Evolutionary conservation across 75 land plant species (phyloP), one percentile per base, ranked within the genome.

Genomic region (Selaginella moellendorffii): DNA sequence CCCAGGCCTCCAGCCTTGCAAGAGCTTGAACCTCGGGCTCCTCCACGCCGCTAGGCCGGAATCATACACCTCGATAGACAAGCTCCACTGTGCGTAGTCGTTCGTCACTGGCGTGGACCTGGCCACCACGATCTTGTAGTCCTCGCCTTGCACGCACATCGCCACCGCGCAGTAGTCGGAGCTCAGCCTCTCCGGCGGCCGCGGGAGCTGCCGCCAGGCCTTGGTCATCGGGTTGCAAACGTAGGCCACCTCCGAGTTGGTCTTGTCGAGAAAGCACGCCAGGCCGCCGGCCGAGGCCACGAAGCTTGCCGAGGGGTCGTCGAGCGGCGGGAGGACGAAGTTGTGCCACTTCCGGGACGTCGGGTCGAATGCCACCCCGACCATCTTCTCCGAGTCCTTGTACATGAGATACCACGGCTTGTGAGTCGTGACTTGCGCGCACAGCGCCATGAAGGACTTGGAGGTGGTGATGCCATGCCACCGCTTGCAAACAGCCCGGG

Each of bases 371-470:
- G 81, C 77, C 59, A 77, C 79, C 14, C 87, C 92, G 24, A 60
- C 54, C 1, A 78, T 54, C 2, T 78, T 74, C 54, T 82, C 79
- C 54, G 73, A 71, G 63, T 77, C 66, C 0, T 65, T 81, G 59
- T 81, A 87, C 87, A 87, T 87, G 56, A 81, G 83, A 68, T 87
- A 87, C 91, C 91, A 87, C 2, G 91, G 91, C 29, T 77, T 81
- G 36, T 75, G 81, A 18, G 66, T 36, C 2, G 80, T 30, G 20
- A 72, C 27, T 23, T 66, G 46, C 46, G 26, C 54, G 23, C 63
- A 67, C 26, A 77, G 72, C 76, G 80, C 74, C 23, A 74, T 1
- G 53, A 83, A 87, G 66, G 78, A 72, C 18, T 51, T 53, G 22
- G 97, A 87, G 31, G 58, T 63, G 17, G 76, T 78, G 9, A 87